Conservation (phyloP, 495 filamentous ascomycete species). For the Aspergillus funiculosus region DNA sequence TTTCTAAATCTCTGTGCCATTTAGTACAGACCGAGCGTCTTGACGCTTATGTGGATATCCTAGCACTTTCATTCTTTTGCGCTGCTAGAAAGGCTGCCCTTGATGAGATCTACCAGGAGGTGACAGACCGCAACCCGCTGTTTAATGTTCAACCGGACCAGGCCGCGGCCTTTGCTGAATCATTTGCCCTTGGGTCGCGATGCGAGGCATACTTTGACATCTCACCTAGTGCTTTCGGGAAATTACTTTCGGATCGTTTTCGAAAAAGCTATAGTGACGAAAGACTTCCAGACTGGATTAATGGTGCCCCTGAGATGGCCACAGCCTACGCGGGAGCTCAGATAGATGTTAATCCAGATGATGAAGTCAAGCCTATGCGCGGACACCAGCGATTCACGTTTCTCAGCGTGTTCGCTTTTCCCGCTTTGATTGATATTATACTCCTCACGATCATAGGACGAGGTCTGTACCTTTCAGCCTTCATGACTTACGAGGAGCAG, state of each 20-base stretch:
- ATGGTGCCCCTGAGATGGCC: constrained; percentile 45
- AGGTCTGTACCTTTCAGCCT: constrained; percentile 52
- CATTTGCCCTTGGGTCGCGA: constrained; percentile 54
- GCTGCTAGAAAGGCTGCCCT: constrained; percentile 50
- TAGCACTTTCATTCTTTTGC: constrained; percentile 51
- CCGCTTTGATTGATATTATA: constrained; percentile 55
- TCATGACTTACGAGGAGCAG: constrained; percentile 46
- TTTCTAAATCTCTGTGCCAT: constrained; percentile 34
- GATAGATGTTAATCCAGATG: constrained; percentile 50
- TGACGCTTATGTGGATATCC: constrained; percentile 46
- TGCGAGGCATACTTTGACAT: constrained; percentile 58
- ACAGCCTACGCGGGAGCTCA: constrained; percentile 50
- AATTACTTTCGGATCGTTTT: constrained; percentile 49
- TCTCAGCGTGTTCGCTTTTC: constrained; percentile 55
- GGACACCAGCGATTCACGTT: constrained; percentile 51
- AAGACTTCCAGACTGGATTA: constrained; percentile 48
- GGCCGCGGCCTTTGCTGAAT: constrained; percentile 55
- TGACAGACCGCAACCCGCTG: constrained; percentile 54
- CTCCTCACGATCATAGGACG: constrained; percentile 52
- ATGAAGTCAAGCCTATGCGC: constrained; percentile 39
- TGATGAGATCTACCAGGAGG: constrained; percentile 56
- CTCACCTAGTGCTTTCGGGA: constrained; percentile 48
- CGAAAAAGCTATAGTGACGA: constrained; percentile 44
- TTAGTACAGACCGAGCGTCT: constrained; percentile 35
- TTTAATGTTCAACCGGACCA: constrained; percentile 54